Evolutionary conservation across 2,329 filamentous ascomycete genomes (phyloP).

Genomic region (Alternaria ethzedia): DNA sequence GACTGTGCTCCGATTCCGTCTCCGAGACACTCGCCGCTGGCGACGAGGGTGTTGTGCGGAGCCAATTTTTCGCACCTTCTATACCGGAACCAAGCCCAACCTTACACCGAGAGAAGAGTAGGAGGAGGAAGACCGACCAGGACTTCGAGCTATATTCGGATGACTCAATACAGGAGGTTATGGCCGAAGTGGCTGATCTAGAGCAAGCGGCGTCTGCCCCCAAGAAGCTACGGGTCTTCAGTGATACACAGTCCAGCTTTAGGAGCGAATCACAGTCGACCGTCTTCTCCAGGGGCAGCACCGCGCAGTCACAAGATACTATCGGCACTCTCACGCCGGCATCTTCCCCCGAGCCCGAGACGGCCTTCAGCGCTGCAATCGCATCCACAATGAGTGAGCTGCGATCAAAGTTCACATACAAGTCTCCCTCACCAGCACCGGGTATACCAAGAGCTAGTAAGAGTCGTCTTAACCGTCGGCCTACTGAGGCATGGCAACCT

Average conservation of each 20-base stretch:
- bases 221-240: slow-evolving; percentile 43
- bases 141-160: slow-evolving; percentile 58
- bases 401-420: slow-evolving; percentile 41
- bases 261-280: slow-evolving; percentile 39
- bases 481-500: slow-evolving; percentile 13
- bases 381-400: slow-evolving; percentile 38
- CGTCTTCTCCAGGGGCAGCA: slow-evolving; percentile 28
- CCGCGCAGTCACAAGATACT: slow-evolving; percentile 34
- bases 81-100: slow-evolving; percentile 51
- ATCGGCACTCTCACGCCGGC: slow-evolving; percentile 38
- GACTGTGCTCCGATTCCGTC: slow-evolving; percentile 53
- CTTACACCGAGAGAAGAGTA: slow-evolving; percentile 42
- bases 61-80: slow-evolving; percentile 53
- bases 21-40: slow-evolving; percentile 35
- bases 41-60: slow-evolving; percentile 45
- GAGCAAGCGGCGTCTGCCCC: slow-evolving; percentile 37
- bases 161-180: slow-evolving; percentile 54
- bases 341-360: slow-evolving; percentile 39
- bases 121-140: slow-evolving; percentile 38
- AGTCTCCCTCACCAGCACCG: slow-evolving; percentile 11
- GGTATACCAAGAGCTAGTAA: slow-evolving; percentile 2
- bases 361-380: slow-evolving; percentile 32
- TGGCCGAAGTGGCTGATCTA: slow-evolving; percentile 45
- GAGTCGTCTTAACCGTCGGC: slow-evolving; percentile 10
- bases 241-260: slow-evolving; percentile 28